A percentile compares a stretch with the other conserved stretches of the same genome.
phyloP scores from a whole-genome alignment of 805 yeast species.

The Suhomyces sp. region DNA sequence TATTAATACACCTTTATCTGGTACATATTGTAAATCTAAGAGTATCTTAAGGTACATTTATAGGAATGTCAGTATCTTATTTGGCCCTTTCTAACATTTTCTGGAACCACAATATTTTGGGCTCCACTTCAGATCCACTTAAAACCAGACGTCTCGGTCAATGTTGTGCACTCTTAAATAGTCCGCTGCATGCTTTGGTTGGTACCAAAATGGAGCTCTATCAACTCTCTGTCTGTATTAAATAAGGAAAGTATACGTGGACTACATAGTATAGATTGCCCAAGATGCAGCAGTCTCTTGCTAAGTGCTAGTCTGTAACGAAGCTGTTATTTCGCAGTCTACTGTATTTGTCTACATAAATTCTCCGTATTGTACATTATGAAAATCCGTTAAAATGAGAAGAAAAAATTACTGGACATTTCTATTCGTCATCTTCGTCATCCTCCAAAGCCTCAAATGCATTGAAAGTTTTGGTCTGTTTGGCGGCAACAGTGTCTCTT shows the following conservation, averaged over 20 bases:
- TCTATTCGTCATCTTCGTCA: conserved; percentile 36
- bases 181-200: too few species aligned
- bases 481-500: conserved; percentile 67
- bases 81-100: not conserved
- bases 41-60: not conserved
- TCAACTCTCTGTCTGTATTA: too few species aligned
- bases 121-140: too few species aligned
- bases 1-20: not conserved
- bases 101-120: too few species aligned
- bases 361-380: not conserved
- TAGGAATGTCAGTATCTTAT: too few species aligned
- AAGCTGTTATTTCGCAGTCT: not conserved
- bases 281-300: too few species aligned
- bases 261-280: not conserved
- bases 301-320: not conserved
- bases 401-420: not conserved
- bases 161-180: too few species aligned
- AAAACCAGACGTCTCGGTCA: too few species aligned
- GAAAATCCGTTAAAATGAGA: not conserved
- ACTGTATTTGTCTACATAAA: not conserved
- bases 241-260: not conserved
- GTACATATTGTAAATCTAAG: not conserved
- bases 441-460: conserved; percentile 78
- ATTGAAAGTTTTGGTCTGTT: conserved; percentile 65
- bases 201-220: too few species aligned